Evolutionary conservation across 2,329 filamentous ascomycete genomes (phyloP).

Genomic region (Incumbomyces lentus): DNA sequence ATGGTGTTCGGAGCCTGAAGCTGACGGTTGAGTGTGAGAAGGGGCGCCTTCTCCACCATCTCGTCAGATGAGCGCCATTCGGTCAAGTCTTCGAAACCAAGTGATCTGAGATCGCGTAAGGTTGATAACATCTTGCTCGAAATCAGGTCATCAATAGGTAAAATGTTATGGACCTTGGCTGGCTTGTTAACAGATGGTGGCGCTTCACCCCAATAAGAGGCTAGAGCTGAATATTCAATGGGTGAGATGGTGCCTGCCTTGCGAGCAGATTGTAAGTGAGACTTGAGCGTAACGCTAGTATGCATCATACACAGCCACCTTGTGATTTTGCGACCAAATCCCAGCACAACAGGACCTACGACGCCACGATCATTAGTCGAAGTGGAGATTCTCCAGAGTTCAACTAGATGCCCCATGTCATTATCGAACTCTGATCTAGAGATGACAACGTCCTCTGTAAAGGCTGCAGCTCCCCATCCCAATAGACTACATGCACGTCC

Average conservation of each 20-base stretch:
- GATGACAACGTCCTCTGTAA: not conserved
- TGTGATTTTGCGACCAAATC: not conserved
- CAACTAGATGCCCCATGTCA: not conserved
- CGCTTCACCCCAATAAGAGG: not conserved
- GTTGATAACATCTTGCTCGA: not conserved
- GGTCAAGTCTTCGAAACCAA: not conserved
- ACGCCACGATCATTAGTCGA: not conserved
- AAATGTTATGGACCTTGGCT: not conserved
- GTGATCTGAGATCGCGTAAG: not conserved
- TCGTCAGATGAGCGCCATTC: not conserved
- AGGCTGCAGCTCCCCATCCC: not conserved
- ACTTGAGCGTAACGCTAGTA: not conserved
- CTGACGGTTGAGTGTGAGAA: no score
- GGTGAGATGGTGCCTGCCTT: not conserved
- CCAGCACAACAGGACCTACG: not conserved
- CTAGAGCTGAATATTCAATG: not conserved
- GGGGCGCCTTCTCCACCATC: no score
- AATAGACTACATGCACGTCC: not conserved
- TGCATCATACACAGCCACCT: not conserved
- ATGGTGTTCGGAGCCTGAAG: no score
- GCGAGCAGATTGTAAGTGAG: not conserved
- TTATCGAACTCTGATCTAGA: not conserved
- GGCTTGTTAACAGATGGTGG: not conserved
- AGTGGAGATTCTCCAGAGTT: not conserved
- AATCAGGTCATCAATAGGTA: not conserved